phyloP scores from a whole-genome alignment of 2,329 filamentous ascomycete species.

The Biscogniauxia mediterranea region DNA sequence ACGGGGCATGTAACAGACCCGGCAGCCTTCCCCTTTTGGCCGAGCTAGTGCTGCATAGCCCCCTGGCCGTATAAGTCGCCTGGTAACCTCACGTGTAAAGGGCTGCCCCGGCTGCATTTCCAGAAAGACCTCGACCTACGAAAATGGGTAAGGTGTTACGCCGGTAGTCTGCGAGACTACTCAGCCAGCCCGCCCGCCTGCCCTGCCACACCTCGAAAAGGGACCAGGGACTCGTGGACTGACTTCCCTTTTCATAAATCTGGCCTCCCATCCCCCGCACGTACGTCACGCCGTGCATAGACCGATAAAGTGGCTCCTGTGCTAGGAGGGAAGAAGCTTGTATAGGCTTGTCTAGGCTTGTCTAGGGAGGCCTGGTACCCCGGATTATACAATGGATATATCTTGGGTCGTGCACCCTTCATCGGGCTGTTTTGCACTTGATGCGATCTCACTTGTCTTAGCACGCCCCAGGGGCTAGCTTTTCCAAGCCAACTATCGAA shows the following conservation, averaged over 20 bases:
- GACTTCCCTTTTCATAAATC: neutral
- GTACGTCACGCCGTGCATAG: neutral
- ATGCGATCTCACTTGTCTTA: constrained; percentile 5
- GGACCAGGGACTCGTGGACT: neutral
- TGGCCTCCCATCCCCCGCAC: too few species aligned
- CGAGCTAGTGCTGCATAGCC: neutral
- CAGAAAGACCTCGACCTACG: neutral
- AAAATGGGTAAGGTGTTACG: neutral
- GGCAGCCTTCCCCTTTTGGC: constrained; percentile 19
- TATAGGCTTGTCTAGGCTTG: neutral
- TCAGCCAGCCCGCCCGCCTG: neutral
- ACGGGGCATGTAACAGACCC: constrained; percentile 6
- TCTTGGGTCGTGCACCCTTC: neutral
- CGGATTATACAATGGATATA: neutral
- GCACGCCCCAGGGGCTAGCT: neutral
- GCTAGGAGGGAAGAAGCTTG: neutral
- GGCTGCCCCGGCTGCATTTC: neutral
- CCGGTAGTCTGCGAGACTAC: neutral
- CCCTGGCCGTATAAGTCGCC: neutral
- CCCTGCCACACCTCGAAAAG: neutral
- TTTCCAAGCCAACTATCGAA: neutral
- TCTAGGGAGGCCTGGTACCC: neutral
- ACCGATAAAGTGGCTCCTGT: neutral
- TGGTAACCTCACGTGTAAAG: neutral
- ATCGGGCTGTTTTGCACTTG: constrained; percentile 2